These are phyloP conservation scores for Chytridium lagenaria DNA, from an alignment of 371 early-diverging fungal species.

Conservation along the genomic window DNA sequence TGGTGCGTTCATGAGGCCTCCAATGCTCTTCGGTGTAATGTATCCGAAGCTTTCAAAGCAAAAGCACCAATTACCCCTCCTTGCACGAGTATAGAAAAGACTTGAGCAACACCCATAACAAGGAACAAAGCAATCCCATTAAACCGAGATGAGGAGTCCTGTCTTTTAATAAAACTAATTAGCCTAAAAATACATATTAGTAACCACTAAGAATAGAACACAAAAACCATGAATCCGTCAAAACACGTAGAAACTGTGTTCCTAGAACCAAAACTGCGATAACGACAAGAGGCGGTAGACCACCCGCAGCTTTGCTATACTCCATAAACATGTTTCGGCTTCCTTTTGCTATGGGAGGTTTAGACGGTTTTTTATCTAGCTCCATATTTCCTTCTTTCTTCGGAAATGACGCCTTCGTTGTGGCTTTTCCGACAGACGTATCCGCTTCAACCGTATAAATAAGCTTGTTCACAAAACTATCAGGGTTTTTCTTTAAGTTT, in stretches of 20 bases:
- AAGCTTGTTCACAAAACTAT: not conserved
- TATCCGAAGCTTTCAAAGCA: not conserved
- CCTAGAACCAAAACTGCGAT: not conserved
- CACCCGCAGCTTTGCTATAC: not conserved
- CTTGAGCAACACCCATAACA: slow-evolving; percentile 18
- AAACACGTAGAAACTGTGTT: slow-evolving; percentile 15
- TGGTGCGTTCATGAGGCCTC: slow-evolving; percentile 13
- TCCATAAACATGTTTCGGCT: not conserved
- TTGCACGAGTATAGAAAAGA: slow-evolving; percentile 14
- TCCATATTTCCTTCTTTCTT: not conserved
- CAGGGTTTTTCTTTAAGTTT: slow-evolving; percentile 50
- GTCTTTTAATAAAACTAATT: not conserved
- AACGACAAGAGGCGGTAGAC: not conserved
- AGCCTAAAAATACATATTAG: not conserved
- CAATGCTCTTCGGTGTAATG: slow-evolving; percentile 8
- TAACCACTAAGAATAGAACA: not conserved
- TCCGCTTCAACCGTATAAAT: too few relatives aligned
- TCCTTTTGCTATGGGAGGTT: not conserved
- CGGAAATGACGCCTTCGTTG: not conserved
- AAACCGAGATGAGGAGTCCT: not conserved
- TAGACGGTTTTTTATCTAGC: not conserved
- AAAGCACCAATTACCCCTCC: not conserved
- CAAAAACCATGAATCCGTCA: slow-evolving; percentile 18
- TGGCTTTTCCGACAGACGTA: not conserved
- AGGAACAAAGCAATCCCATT: not conserved